A percentile compares a stretch with the other conserved stretches of the same genome.
phyloP scores from a whole-genome alignment of 345 rosid genomes.

The Hypericum androsaemum region DNA sequence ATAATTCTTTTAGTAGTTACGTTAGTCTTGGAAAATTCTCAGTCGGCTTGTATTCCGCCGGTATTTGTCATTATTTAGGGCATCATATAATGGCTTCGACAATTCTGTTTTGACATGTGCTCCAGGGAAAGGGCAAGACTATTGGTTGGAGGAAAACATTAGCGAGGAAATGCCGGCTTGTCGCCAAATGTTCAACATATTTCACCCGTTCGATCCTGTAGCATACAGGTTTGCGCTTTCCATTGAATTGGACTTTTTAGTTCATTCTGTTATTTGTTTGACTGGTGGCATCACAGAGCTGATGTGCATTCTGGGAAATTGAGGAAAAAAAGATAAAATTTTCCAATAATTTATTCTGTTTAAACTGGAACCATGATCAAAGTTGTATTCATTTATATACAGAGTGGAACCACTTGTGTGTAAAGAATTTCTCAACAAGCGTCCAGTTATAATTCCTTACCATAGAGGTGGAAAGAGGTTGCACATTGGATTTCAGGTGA shows the following conservation, averaged over 20 bases:
- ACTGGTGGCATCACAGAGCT: neutral
- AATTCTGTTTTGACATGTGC: conserved; percentile 1
- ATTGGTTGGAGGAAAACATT: conserved; percentile 75
- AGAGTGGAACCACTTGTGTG: conserved; percentile 95
- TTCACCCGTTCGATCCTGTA: conserved; percentile 96
- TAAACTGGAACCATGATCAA: conserved; percentile 1
- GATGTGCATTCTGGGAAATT: neutral
- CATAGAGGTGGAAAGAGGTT: conserved; percentile 94
- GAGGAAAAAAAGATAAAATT: neutral
- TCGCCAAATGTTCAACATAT: conserved; percentile 91
- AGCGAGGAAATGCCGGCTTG: conserved; percentile 93
- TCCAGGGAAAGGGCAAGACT: conserved; percentile 74
- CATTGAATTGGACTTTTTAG: no score
- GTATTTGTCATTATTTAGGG: neutral
- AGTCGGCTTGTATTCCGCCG: no score
- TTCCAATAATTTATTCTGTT: neutral
- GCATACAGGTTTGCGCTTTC: conserved; percentile 69
- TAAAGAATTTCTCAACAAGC: conserved; percentile 49
- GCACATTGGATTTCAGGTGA: conserved; percentile 90
- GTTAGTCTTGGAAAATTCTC: no score
- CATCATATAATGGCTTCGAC: neutral
- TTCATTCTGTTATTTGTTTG: no score
- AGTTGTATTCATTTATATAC: conserved; percentile 18
- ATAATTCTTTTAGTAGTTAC: no score
- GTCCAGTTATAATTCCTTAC: conserved; percentile 88